These are phyloP conservation scores for Stagonosporopsis rhizophila DNA, from an alignment of 2,329 filamentous ascomycete species.

Conservation along the genomic window DNA sequence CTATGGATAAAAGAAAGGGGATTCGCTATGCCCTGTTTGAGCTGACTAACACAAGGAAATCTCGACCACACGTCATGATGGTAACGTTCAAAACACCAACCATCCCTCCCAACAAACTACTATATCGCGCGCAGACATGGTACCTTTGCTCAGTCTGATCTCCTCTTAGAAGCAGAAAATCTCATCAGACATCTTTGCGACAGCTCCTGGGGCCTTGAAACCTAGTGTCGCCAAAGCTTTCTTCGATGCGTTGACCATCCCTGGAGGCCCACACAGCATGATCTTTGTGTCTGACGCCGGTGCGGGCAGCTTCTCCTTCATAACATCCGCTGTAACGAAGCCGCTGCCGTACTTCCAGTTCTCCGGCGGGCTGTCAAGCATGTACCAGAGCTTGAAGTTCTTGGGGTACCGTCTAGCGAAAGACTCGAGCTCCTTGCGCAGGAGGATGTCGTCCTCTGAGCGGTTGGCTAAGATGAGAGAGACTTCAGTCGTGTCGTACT, in stretches of 20 bases:
- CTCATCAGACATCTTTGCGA: slow-evolving; percentile 62
- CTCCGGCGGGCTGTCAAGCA: slow-evolving; percentile 52
- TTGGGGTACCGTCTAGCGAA: slow-evolving; percentile 62
- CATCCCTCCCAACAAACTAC: neutral
- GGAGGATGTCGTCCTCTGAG: slow-evolving; percentile 65
- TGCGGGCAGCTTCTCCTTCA: slow-evolving; percentile 58
- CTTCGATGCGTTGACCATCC: slow-evolving; percentile 64
- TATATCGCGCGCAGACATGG: neutral
- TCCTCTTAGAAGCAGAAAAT: slow-evolving; percentile 60
- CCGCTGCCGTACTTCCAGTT: slow-evolving; percentile 21
- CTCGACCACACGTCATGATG: neutral
- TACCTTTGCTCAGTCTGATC: neutral
- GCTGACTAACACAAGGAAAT: neutral
- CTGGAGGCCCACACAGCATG: slow-evolving; percentile 66
- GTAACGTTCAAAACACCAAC: neutral
- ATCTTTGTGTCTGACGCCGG: slow-evolving; percentile 59
- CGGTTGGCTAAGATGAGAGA: slow-evolving; percentile 67
- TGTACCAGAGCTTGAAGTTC: slow-evolving; percentile 61
- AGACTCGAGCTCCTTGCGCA: slow-evolving; percentile 62
- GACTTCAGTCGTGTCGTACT: slow-evolving; percentile 64
- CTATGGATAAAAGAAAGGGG: slow-evolving; percentile 9
- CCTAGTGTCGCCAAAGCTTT: slow-evolving; percentile 54
- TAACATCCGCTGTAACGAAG: slow-evolving; percentile 54
- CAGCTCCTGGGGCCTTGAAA: slow-evolving; percentile 58
- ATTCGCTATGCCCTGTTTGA: slow-evolving; percentile 2